Conservation (phyloP, 1,284 basidiomycete genomes). For the Serendipita sp. region DNA sequence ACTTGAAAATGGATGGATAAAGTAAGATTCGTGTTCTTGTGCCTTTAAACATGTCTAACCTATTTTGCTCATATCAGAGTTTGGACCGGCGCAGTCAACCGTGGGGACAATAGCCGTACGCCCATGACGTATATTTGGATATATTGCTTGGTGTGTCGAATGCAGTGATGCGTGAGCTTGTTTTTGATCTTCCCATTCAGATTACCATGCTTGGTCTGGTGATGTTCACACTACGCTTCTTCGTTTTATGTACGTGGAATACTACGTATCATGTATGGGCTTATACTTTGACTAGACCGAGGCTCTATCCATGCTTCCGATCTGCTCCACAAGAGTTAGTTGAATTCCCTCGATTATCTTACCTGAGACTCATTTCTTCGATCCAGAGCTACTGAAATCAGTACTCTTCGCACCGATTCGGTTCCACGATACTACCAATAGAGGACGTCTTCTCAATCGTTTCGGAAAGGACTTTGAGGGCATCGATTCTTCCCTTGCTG, state of each 20-base stretch:
- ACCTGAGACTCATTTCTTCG: constrained; percentile 15
- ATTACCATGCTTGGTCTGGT: constrained; percentile 34
- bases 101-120: constrained; percentile 22
- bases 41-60: background rate
- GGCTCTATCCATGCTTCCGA: constrained; percentile 59
- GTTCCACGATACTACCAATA: constrained; percentile 86
- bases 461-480: constrained; percentile 93
- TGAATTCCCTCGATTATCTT: constrained; percentile 19
- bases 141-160: constrained; percentile 39
- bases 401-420: constrained; percentile 84
- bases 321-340: constrained; percentile 50
- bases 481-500: constrained; percentile 73
- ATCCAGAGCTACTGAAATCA: constrained; percentile 54
- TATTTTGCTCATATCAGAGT: constrained; percentile 7
- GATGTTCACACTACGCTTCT: constrained; percentile 50
- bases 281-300: constrained; percentile 27
- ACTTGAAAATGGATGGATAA: constrained; percentile 71
- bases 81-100: constrained; percentile 42
- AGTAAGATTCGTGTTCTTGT: constrained; percentile 26
- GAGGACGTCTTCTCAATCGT: constrained; percentile 74
- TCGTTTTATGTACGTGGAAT: constrained; percentile 41
- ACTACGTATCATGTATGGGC: background rate
- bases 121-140: constrained; percentile 63
- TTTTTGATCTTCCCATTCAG: constrained; percentile 8
- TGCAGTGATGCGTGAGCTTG: background rate